phyloP scores from a whole-genome alignment of 331 rosid species.

The Rhamnella rubrinervis region DNA sequence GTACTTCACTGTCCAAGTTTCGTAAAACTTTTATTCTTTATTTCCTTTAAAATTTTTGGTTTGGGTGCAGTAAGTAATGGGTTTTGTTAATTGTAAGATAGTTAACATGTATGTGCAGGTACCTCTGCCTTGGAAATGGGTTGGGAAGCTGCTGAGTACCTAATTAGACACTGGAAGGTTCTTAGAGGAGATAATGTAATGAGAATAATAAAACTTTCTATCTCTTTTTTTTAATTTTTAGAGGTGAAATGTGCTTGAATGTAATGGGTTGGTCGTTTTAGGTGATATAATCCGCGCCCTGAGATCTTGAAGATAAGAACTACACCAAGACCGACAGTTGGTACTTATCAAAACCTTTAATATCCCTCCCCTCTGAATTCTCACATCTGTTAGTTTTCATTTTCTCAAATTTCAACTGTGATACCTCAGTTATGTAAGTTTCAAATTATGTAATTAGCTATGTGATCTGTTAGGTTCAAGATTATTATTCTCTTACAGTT shows the following conservation, averaged over 20 bases:
- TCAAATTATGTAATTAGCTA: too few relatives aligned
- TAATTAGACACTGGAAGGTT: conserved; percentile 83
- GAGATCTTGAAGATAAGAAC: conserved; percentile 83
- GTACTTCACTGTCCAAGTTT: too few relatives aligned
- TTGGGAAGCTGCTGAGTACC: conserved; percentile 95
- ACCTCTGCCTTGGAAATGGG: conserved; percentile 46
- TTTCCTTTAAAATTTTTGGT: too few relatives aligned
- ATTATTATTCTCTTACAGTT: too few relatives aligned
- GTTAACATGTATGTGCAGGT: background rate
- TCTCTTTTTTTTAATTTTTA: background rate
- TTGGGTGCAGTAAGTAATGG: too few relatives aligned
- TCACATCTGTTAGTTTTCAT: background rate
- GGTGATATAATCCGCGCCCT: conserved; percentile 86
- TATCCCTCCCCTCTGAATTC: background rate
- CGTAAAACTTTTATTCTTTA: too few relatives aligned
- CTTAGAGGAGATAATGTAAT: conserved; percentile 81
- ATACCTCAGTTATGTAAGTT: background rate
- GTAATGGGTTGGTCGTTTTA: conserved; percentile 15
- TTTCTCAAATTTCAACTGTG: background rate
- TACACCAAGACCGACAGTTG: conserved; percentile 72
- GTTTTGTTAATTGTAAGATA: too few relatives aligned
- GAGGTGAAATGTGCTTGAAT: background rate
- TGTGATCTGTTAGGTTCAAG: too few relatives aligned
- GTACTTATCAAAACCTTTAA: conserved; percentile 36
- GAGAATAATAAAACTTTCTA: background rate